Conservation (phyloP, 169 alveolate species). For the Condylostoma magnum region DNA sequence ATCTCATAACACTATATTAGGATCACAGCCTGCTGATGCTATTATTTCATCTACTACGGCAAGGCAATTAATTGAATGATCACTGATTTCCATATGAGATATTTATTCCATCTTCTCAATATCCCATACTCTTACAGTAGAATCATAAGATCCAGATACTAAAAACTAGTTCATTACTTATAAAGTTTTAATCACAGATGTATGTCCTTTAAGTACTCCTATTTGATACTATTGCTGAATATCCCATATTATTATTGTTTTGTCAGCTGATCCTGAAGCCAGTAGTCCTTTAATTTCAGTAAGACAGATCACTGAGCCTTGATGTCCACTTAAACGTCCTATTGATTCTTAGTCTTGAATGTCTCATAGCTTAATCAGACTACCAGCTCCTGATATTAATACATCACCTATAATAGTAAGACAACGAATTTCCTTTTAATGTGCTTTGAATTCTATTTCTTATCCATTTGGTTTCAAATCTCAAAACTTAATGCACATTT, state of each 20-base stretch:
- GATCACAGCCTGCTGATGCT: too few relatives aligned
- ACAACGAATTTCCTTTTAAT: not conserved
- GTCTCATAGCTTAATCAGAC: not conserved
- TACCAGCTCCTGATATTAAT: not conserved
- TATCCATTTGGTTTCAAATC: not conserved
- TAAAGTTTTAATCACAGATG: too few relatives aligned
- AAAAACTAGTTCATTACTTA: too few relatives aligned
- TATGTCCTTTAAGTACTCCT: too few relatives aligned
- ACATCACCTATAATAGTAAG: not conserved
- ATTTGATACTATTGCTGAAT: too few relatives aligned
- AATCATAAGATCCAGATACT: slow-evolving; percentile 15
- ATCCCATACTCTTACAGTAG: slow-evolving; percentile 6
- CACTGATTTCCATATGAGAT: too few relatives aligned
- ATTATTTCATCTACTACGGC: too few relatives aligned
- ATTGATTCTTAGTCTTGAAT: not conserved
- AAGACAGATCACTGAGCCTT: not conserved
- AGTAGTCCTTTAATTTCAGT: too few relatives aligned
- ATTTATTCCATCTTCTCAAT: not conserved
- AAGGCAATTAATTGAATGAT: too few relatives aligned
- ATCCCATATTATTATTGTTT: too few relatives aligned
- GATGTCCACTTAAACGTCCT: not conserved
- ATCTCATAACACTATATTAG: too few relatives aligned
- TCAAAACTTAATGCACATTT: not conserved
- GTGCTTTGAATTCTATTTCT: not conserved
- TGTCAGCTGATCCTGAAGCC: too few relatives aligned